These are phyloP conservation scores for Pichiaceae sp. DNA, from an alignment of 1,139 yeast genomes.

Conservation along the genomic window DNA sequence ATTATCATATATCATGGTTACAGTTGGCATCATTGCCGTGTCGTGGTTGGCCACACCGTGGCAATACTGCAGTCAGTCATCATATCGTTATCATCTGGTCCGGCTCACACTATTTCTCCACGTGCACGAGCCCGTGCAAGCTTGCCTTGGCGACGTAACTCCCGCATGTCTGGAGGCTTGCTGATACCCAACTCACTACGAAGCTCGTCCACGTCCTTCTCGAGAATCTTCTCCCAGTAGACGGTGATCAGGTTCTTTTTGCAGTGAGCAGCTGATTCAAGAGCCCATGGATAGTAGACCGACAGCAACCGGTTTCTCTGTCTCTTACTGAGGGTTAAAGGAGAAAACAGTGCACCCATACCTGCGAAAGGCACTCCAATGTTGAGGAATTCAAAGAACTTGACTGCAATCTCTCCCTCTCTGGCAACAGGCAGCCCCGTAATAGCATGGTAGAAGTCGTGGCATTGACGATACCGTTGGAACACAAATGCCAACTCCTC, in stretches of 20 bases:
- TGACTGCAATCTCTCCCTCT: constrained; percentile 93
- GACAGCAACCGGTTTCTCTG: constrained; percentile 44
- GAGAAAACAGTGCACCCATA: constrained; percentile 81
- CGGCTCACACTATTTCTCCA: too few species aligned
- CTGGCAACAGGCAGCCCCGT: constrained; percentile 85
- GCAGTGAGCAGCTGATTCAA: constrained; percentile 62
- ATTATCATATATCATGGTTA: too few species aligned
- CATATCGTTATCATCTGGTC: too few species aligned
- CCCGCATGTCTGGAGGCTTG: constrained; percentile 69
- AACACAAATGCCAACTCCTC: constrained; percentile 86
- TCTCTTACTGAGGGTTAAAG: constrained; percentile 38
- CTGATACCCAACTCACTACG: constrained; percentile 67
- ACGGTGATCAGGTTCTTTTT: constrained; percentile 71
- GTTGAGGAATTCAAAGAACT: constrained; percentile 86
- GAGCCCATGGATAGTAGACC: constrained; percentile 86
- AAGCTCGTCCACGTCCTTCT: constrained; percentile 62
- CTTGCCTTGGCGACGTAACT: constrained; percentile 54
- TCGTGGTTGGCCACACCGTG: too few species aligned
- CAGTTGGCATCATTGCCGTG: too few species aligned
- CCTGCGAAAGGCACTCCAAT: constrained; percentile 96
- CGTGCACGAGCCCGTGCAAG: too few species aligned
- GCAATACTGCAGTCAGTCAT: too few species aligned
- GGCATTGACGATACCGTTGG: constrained; percentile 93
- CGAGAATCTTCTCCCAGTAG: constrained; percentile 85
- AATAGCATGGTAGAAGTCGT: constrained; percentile 91